A percentile compares a stretch with the other conserved stretches of the same genome.
Conservation (phyloP, 2,329 filamentous ascomycete species). For the Grosmannia serpens region DNA sequence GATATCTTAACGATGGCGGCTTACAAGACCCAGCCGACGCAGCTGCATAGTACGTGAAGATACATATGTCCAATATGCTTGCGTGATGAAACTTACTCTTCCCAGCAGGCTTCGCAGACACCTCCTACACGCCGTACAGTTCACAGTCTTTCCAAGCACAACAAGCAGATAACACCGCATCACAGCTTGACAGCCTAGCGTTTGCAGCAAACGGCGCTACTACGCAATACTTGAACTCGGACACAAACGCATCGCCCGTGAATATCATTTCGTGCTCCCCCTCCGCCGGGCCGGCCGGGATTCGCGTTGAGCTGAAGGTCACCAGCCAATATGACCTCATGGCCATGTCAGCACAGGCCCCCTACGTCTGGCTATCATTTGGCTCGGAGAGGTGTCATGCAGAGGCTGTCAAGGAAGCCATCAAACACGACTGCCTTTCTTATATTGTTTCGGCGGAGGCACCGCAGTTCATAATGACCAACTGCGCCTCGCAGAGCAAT, state of each 20-base stretch:
- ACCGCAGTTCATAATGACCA: conserved; percentile 46
- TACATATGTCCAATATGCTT: too few species aligned
- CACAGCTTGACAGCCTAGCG: conserved; percentile 42
- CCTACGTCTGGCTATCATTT: conserved; percentile 59
- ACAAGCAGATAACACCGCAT: conserved; percentile 36
- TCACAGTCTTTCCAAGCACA: conserved; percentile 34
- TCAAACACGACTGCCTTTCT: conserved; percentile 35
- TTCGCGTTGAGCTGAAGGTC: conserved; percentile 62
- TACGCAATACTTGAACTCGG: conserved; percentile 46
- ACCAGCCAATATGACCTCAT: conserved; percentile 63
- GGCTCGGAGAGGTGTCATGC: conserved; percentile 64
- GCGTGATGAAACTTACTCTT: not conserved
- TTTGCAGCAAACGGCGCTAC: conserved; percentile 43
- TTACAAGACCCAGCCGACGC: conserved; percentile 67
- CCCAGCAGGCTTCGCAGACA: conserved; percentile 27
- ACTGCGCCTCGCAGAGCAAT: conserved; percentile 31
- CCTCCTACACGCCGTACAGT: conserved; percentile 41
- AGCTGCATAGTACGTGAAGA: conserved; percentile 64
- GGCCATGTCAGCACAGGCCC: conserved; percentile 39
- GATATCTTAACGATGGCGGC: conserved; percentile 65
- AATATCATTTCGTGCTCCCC: conserved; percentile 58
- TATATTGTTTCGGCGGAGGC: conserved; percentile 63
- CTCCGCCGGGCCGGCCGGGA: conserved; percentile 53
- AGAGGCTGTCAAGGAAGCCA: conserved; percentile 43
- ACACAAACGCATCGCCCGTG: conserved; percentile 20